These are phyloP conservation scores for Wickerhamiella nectarea DNA, from an alignment of 805 yeast genomes.

Conservation along the genomic window DNA sequence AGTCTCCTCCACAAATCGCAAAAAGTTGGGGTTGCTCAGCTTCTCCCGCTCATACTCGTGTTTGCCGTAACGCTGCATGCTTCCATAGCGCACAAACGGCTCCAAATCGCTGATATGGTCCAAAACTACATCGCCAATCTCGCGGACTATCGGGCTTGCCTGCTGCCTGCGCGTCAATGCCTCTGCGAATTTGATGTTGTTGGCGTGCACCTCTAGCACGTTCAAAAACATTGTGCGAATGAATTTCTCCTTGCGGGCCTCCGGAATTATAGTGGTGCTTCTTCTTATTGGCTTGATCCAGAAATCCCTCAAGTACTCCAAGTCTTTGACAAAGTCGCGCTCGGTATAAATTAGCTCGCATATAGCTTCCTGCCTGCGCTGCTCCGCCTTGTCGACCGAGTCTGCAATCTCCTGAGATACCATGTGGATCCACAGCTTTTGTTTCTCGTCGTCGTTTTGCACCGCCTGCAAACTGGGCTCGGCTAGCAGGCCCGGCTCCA, in stretches of 20 bases:
- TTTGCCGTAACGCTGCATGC: slow-evolving; percentile 88
- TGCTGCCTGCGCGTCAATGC: slow-evolving; percentile 79
- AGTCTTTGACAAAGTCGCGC: slow-evolving; percentile 85
- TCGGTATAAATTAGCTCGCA: slow-evolving; percentile 90
- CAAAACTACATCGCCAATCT: slow-evolving; percentile 75
- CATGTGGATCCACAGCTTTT: slow-evolving; percentile 85
- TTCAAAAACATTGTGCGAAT: slow-evolving; percentile 85
- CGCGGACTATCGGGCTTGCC: slow-evolving; percentile 67
- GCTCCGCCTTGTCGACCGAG: slow-evolving; percentile 65
- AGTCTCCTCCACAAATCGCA: slow-evolving; percentile 85
- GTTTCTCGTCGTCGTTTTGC: slow-evolving; percentile 55
- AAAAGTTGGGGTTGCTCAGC: slow-evolving; percentile 76
- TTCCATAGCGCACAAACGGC: slow-evolving; percentile 86
- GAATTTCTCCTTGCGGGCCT: slow-evolving; percentile 77
- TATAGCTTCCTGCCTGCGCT: slow-evolving; percentile 87
- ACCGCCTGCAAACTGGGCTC: slow-evolving; percentile 37
- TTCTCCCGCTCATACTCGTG: slow-evolving; percentile 91
- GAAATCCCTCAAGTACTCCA: slow-evolving; percentile 83
- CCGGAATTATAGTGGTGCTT: slow-evolving; percentile 78
- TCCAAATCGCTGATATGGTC: slow-evolving; percentile 79
- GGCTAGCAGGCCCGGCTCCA: slow-evolving; percentile 69
- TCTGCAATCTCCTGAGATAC: slow-evolving; percentile 73
- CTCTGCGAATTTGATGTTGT: slow-evolving; percentile 76
- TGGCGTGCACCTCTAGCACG: slow-evolving; percentile 70
- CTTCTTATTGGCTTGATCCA: slow-evolving; percentile 86